Conservation (phyloP, 2,329 filamentous ascomycete species). For the Fusarium bactridioides region DNA sequence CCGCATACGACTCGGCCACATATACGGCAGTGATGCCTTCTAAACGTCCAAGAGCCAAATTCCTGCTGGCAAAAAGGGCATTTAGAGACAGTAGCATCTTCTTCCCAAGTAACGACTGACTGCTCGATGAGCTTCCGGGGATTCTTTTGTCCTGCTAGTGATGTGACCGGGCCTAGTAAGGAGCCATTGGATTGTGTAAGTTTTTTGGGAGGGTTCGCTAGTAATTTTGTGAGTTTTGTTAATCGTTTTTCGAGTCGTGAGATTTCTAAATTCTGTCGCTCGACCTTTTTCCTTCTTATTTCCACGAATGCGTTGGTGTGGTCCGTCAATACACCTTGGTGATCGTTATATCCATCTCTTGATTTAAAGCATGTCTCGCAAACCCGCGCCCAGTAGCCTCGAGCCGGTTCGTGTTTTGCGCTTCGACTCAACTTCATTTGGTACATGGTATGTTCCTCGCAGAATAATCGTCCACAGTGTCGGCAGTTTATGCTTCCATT, state of each 20-base stretch:
- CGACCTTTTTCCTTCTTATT: conserved; percentile 78
- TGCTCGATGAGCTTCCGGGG: conserved; percentile 86
- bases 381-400: conserved; percentile 92
- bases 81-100: conserved; percentile 78
- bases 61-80: conserved; percentile 98
- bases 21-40: conserved; percentile 92
- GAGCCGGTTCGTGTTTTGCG: conserved; percentile 86
- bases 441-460: conserved; percentile 98
- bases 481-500: conserved; percentile 92
- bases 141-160: conserved; percentile 73
- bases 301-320: conserved; percentile 75
- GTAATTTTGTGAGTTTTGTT: conserved; percentile 85
- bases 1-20: conserved; percentile 94
- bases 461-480: conserved; percentile 92
- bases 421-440: conserved; percentile 96
- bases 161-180: conserved; percentile 67
- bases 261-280: conserved; percentile 86
- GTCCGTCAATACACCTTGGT: conserved; percentile 74
- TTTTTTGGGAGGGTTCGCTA: conserved; percentile 78
- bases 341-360: conserved; percentile 92
- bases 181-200: conserved; percentile 58
- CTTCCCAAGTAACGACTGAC: conserved; percentile 93
- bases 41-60: conserved; percentile 91
- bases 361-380: conserved; percentile 99
- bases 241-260: conserved; percentile 90